A percentile compares a stretch with the other conserved stretches of the same genome.
Conservation (phyloP, 805 yeast species). For the Kluyveromyces wickerhamii region DNA sequence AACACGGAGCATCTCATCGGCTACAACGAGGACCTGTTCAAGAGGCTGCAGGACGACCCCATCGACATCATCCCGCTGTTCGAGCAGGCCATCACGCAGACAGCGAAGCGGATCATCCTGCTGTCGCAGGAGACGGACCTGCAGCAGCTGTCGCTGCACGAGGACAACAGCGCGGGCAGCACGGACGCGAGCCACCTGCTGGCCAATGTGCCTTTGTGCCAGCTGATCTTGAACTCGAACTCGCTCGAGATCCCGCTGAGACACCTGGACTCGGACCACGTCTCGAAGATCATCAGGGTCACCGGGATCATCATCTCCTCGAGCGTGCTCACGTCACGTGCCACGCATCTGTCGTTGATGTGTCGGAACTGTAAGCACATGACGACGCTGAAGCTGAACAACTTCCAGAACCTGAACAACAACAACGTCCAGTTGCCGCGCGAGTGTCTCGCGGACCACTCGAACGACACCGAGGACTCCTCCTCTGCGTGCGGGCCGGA, state of each 20-base stretch:
- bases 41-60: conserved; percentile 78
- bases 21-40: conserved; percentile 83
- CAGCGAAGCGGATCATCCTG: conserved; percentile 62
- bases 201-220: conserved; percentile 74
- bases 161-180: conserved; percentile 8
- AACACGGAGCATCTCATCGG: conserved; percentile 79
- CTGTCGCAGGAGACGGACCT: conserved; percentile 26
- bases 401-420: conserved; percentile 29
- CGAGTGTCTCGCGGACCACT: conserved; percentile 25
- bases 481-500: conserved; percentile 68
- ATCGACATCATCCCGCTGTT: conserved; percentile 79
- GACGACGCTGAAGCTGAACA: conserved; percentile 41
- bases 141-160: conserved; percentile 11
- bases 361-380: conserved; percentile 87
- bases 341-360: conserved; percentile 73
- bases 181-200: conserved; percentile 13
- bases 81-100: conserved; percentile 75
- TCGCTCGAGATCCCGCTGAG: conserved; percentile 69
- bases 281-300: conserved; percentile 80
- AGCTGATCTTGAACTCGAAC: conserved; percentile 65
- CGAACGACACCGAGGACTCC: conserved; percentile 16
- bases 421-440: conserved; percentile 26
- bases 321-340: conserved; percentile 79
- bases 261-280: conserved; percentile 77
- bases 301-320: conserved; percentile 93